phyloP scores from a whole-genome alignment of 345 rosid genomes.

The Camelina sativa region DNA sequence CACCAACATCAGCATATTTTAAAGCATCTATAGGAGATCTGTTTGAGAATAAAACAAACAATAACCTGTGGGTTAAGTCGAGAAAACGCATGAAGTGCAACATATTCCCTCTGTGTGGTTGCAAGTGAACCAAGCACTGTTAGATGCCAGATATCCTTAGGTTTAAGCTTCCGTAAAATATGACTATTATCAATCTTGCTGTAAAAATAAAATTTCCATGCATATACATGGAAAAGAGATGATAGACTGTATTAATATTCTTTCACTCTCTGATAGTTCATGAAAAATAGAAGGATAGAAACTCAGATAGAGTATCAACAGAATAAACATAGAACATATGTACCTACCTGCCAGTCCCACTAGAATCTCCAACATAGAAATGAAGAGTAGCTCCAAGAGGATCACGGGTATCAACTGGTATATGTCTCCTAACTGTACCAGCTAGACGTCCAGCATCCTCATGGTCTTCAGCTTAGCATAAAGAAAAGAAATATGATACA shows the following conservation, averaged over 20 bases:
- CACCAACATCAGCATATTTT: conserved; percentile 35
- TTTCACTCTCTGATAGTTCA: conserved; percentile 7
- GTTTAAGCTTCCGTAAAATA: conserved; percentile 81
- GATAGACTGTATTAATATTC: not conserved
- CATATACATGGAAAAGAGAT: not conserved
- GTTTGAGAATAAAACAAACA: conserved; percentile 30
- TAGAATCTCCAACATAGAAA: conserved; percentile 85
- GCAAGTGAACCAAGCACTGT: conserved; percentile 98
- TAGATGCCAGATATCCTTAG: conserved; percentile 77
- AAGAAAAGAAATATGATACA: conserved; percentile 5
- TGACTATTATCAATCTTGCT: conserved; percentile 81
- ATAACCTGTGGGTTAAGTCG: conserved; percentile 89
- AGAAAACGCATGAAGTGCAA: conserved; percentile 98
- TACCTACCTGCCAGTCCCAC: conserved; percentile 64
- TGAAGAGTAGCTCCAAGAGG: conserved; percentile 95
- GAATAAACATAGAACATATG: conserved; percentile 4
- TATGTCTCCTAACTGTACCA: conserved; percentile 89
- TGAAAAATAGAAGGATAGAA: not conserved
- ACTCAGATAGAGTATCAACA: conserved; percentile 7
- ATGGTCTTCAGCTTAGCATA: conserved; percentile 55
- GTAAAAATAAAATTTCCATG: conserved; percentile 37
- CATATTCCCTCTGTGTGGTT: conserved; percentile 95
- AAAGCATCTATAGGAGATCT: conserved; percentile 27
- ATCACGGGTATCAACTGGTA: conserved; percentile 88
- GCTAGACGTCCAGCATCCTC: conserved; percentile 79